Percentiles rank a stretch among this genome's conserved stretches.
phyloP scores from a whole-genome alignment of 208 protist species.

The Leishmania aethiopica region DNA sequence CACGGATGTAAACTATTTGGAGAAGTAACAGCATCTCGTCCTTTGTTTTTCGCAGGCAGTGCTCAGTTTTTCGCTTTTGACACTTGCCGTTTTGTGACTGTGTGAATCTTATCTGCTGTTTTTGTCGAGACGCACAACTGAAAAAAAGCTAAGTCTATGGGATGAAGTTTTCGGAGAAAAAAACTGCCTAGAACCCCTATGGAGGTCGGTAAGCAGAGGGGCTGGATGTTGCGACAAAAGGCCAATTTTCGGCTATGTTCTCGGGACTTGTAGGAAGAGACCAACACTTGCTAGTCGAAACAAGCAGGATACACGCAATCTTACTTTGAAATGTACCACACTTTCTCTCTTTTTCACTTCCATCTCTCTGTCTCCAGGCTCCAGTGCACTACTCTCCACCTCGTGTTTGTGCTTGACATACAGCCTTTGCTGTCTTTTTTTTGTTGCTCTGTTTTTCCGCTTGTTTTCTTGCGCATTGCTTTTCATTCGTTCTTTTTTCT shows the following conservation, averaged over 20 bases:
- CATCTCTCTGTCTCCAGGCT: background rate
- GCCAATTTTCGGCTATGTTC: background rate
- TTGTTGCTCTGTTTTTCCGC: background rate
- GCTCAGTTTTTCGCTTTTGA: background rate
- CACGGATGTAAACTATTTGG: background rate
- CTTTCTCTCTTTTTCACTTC: background rate
- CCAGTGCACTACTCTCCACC: background rate
- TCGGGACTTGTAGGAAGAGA: background rate
- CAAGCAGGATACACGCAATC: background rate
- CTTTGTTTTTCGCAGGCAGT: background rate
- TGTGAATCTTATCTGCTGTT: background rate
- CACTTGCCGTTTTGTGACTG: background rate
- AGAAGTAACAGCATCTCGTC: background rate
- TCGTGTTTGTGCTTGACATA: too few relatives aligned
- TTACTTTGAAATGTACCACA: too few relatives aligned
- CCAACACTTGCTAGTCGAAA: background rate
- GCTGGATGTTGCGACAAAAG: background rate
- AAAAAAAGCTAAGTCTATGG: background rate
- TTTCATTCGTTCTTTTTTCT: background rate
- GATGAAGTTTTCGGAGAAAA: background rate
- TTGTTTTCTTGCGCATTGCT: background rate
- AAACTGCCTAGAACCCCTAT: background rate
- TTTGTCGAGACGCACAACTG: background rate
- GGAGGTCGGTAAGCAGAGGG: background rate
- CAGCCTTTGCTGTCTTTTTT: background rate